Evolutionary conservation across 2,329 filamentous ascomycete species (phyloP), one percentile per base, ranked within the genome.

Genomic region (Apiospora marii): DNA sequence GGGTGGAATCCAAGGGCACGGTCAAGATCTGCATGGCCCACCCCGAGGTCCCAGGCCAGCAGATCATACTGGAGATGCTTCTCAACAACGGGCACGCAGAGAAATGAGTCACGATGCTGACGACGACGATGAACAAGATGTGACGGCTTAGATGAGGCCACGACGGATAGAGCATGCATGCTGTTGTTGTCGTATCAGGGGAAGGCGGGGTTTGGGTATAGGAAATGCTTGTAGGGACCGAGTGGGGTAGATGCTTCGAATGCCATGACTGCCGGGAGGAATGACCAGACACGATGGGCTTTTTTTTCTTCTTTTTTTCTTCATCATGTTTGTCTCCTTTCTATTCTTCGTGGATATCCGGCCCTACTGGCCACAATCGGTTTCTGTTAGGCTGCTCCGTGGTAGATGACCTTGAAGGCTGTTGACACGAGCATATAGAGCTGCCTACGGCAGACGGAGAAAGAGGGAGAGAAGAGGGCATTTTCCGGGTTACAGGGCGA

Each of bases 11-110:
- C 53, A 90, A 92, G 76, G 90, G 94, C 71, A 97, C 94, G 0
- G 92, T 98, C 78, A 99, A 99, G 89, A 90, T 99, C 77, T 93
- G 92, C 78, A 95, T 99, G 94, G 94, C 94, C 79, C 96, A 99
- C 84, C 96, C 96, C 0, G 94, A 97, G 83, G 87, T 93, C 75
- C 90, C 94, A 73, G 91, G 93, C 70, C 92, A 91, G 79, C 95
- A 98, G 85, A 91, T 99, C 76, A 92, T 99, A 75, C 86, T 98
- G 75, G 96, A 99, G 85, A 88, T 99, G 88, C 85, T 98, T 76
- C 88, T 98, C 77, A 98, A 98, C 81, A 94, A 97, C 79, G 95
- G 94, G 7, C 93, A 96, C 75, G 82, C 83, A 71, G 88, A 90
- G 81, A 85, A 85, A 77, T 80, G 72, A 82, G 76, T 73, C 51